A percentile compares a stretch with the other conserved stretches of the same genome.
phyloP scores from a whole-genome alignment of 2,329 filamentous ascomycete genomes.

The Aspergillus puulaauensis region DNA sequence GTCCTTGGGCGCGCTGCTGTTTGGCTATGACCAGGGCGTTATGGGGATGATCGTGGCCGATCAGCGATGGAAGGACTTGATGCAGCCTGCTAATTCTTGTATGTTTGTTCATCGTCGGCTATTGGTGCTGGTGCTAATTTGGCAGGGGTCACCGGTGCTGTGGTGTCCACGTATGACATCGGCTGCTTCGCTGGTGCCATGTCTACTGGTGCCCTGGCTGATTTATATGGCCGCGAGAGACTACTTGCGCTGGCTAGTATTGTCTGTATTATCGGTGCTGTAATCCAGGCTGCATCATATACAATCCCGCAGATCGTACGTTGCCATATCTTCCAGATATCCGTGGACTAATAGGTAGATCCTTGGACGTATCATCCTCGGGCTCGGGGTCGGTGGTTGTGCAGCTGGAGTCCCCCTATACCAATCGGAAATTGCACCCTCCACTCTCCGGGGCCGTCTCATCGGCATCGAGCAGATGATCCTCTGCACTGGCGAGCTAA shows the following conservation, averaged over 20 bases:
- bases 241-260: slow-evolving; percentile 19
- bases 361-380: slow-evolving; percentile 19
- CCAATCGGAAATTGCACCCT: slow-evolving; percentile 20
- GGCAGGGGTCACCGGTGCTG: neutral
- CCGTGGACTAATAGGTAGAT: slow-evolving; percentile 6
- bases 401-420: slow-evolving; percentile 20
- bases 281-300: slow-evolving; percentile 19
- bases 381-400: slow-evolving; percentile 12
- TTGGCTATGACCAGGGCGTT: slow-evolving; percentile 22
- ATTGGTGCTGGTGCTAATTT: neutral
- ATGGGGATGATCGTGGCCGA: slow-evolving; percentile 22
- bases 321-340: neutral
- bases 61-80: slow-evolving; percentile 19
- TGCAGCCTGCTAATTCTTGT: slow-evolving; percentile 19
- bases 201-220: slow-evolving; percentile 19
- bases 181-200: slow-evolving; percentile 22
- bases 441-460: slow-evolving; percentile 18
- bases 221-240: slow-evolving; percentile 22
- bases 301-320: slow-evolving; percentile 22
- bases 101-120: slow-evolving; percentile 7
- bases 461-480: slow-evolving; percentile 14
- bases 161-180: slow-evolving; percentile 15
- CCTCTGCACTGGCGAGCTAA: slow-evolving; percentile 17
- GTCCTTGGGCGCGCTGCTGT: slow-evolving; percentile 18
- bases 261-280: slow-evolving; percentile 18